A percentile compares a stretch with the other conserved stretches of the same genome.
Evolutionary conservation across 768 basidiomycete species (phyloP).

Genomic region (Suillus lakei): DNA sequence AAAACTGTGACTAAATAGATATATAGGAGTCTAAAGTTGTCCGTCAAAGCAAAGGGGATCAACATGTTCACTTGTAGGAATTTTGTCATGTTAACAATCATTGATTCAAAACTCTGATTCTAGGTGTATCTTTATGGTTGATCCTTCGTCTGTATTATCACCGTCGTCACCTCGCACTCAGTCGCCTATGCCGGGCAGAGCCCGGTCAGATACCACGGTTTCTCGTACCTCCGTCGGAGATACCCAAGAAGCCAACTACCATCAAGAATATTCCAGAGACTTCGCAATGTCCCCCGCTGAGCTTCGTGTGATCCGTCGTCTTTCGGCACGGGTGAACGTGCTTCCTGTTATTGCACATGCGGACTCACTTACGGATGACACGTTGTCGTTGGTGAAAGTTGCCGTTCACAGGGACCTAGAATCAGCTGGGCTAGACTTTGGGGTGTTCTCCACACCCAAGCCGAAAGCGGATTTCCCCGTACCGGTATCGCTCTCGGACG

Average conservation of each 20-base stretch:
- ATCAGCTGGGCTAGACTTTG: conserved; percentile 73
- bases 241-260: conserved; percentile 53
- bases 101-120: conserved; percentile 19
- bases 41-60: conserved; percentile 85
- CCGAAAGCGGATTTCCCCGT: conserved; percentile 10
- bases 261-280: conserved; percentile 51
- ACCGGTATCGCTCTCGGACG: conserved; percentile 10
- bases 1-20: conserved; percentile 3
- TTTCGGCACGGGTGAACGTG: conserved; percentile 76
- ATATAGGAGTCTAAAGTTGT: conserved; percentile 86
- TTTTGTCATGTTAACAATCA: neutral
- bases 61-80: conserved; percentile 85
- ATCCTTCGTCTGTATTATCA: conserved; percentile 72
- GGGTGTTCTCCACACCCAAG: conserved; percentile 66
- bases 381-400: conserved; percentile 68
- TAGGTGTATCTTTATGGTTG: conserved; percentile 87
- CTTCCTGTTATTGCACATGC: conserved; percentile 81
- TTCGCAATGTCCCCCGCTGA: conserved; percentile 79
- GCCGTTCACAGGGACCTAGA: conserved; percentile 72
- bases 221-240: conserved; percentile 58
- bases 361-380: conserved; percentile 85
- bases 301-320: conserved; percentile 76
- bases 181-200: conserved; percentile 53
- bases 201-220: conserved; percentile 71
- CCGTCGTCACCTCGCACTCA: conserved; percentile 53